Percentiles rank a stretch among this genome's conserved stretches.
phyloP scores from a whole-genome alignment of 2,329 filamentous ascomycete species.

The Monosporascus cannonballus region DNA sequence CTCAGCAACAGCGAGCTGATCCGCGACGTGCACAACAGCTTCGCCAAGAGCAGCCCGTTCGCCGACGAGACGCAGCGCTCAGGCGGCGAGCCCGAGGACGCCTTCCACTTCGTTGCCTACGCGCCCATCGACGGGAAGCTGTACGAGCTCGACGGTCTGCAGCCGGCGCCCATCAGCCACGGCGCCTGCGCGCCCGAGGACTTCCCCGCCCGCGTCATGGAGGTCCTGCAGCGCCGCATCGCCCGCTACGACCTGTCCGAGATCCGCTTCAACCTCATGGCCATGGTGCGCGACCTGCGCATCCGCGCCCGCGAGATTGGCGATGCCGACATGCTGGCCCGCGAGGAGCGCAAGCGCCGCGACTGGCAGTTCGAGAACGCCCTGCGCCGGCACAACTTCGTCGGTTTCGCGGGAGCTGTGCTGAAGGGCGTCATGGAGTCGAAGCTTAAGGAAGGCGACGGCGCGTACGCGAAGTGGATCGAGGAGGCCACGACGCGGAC shows the following conservation, averaged over 20 bases:
- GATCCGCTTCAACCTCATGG: constrained; percentile 93
- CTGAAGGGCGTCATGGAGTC: constrained; percentile 75
- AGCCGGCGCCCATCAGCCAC: constrained; percentile 87
- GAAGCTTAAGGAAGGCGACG: constrained; percentile 63
- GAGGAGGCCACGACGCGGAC: constrained; percentile 58
- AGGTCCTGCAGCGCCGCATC: constrained; percentile 81
- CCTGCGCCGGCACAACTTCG: constrained; percentile 87
- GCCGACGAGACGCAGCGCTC: constrained; percentile 79
- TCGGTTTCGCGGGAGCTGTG: constrained; percentile 88
- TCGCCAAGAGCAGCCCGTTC: constrained; percentile 84
- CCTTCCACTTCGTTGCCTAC: constrained; percentile 98
- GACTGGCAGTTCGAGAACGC: constrained; percentile 96
- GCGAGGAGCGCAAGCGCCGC: constrained; percentile 76
- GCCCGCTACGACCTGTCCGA: constrained; percentile 78
- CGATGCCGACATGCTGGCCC: constrained; percentile 69
- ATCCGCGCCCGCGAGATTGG: constrained; percentile 73
- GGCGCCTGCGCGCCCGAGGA: constrained; percentile 63
- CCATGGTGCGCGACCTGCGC: constrained; percentile 81
- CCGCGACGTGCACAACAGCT: constrained; percentile 80
- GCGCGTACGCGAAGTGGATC: constrained; percentile 67
- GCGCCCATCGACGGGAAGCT: constrained; percentile 71
- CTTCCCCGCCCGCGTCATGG: constrained; percentile 75
- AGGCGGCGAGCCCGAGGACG: constrained; percentile 73
- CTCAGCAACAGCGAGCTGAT: constrained; percentile 61
- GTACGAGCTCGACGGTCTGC: constrained; percentile 93